Percentiles rank a stretch among this genome's conserved stretches.
These are phyloP conservation scores for Irpex sp. DNA, from an alignment of 1,284 basidiomycete species.

Conservation along the genomic window DNA sequence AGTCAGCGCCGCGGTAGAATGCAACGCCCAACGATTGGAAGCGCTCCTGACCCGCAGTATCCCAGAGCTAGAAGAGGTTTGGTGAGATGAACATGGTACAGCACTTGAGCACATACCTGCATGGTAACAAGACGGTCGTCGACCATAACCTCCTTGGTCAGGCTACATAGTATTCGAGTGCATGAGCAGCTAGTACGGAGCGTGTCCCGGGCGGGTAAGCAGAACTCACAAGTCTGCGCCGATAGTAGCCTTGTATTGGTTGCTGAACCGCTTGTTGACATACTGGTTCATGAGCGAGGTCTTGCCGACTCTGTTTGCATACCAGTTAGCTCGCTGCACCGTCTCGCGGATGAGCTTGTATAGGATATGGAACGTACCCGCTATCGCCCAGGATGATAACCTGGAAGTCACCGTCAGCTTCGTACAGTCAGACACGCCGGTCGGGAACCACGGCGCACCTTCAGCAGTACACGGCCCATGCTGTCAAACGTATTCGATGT, in stretches of 20 bases:
- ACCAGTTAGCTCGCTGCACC: neutral
- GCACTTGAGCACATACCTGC: conserved; percentile 61
- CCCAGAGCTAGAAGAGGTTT: conserved; percentile 75
- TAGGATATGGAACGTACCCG: conserved; percentile 56
- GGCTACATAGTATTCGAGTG: conserved; percentile 42
- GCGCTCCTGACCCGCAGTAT: conserved; percentile 98
- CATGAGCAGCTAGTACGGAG: conserved; percentile 1
- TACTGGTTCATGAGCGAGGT: conserved; percentile 99
- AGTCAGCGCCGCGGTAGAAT: conserved; percentile 99
- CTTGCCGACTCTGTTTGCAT: conserved; percentile 85
- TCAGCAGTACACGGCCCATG: conserved; percentile 91
- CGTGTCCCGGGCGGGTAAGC: neutral
- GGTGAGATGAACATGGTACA: neutral
- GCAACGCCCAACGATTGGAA: conserved; percentile 99
- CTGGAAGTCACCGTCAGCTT: conserved; percentile 25
- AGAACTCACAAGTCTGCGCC: conserved; percentile 79
- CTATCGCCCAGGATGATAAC: conserved; percentile 98
- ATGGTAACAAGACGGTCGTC: conserved; percentile 98
- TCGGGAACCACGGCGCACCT: conserved; percentile 48
- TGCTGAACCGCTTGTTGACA: conserved; percentile 99
- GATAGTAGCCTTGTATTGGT: conserved; percentile 99
- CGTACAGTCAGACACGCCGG: neutral
- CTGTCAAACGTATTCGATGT: conserved; percentile 14
- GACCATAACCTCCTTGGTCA: conserved; percentile 98
- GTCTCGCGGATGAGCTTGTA: neutral